Percentiles rank a stretch among this genome's conserved stretches.
phyloP scores from a whole-genome alignment of 495 filamentous ascomycete species.

The Clohesyomyces aquaticus region DNA sequence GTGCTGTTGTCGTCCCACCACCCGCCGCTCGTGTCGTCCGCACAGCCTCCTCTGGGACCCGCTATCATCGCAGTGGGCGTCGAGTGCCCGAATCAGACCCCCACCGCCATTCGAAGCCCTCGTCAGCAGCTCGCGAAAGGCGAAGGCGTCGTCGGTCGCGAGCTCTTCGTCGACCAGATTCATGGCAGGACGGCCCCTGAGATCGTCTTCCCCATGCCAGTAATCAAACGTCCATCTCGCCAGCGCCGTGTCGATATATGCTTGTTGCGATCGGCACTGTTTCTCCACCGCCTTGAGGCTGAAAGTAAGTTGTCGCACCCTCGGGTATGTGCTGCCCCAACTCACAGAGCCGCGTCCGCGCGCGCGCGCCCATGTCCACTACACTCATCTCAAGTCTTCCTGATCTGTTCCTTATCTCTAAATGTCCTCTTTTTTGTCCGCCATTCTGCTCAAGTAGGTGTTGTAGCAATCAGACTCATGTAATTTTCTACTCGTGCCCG shows the following conservation, averaged over 20 bases:
- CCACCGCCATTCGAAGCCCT: not conserved
- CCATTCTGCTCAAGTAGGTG: conserved; percentile 2
- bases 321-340: conserved; percentile 33
- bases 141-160: conserved; percentile 5
- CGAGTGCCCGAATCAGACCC: not conserved
- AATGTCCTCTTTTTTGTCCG: not conserved
- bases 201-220: conserved; percentile 39
- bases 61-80: conserved; percentile 3
- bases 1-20: too few relatives aligned
- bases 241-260: conserved; percentile 30
- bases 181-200: conserved; percentile 19
- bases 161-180: conserved; percentile 9
- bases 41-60: not conserved
- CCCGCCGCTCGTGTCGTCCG: not conserved
- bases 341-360: conserved; percentile 33
- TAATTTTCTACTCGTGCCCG: conserved; percentile 9
- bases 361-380: not conserved
- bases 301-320: conserved; percentile 31
- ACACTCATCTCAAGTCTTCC: not conserved
- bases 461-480: not conserved
- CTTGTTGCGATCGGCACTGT: conserved; percentile 34
- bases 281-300: conserved; percentile 40
- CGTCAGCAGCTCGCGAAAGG: conserved; percentile 13
- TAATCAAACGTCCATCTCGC: conserved; percentile 19
- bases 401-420: not conserved